Evolutionary conservation across 2,329 filamentous ascomycete genomes (phyloP).

Genomic region (Fusarium concolor): DNA sequence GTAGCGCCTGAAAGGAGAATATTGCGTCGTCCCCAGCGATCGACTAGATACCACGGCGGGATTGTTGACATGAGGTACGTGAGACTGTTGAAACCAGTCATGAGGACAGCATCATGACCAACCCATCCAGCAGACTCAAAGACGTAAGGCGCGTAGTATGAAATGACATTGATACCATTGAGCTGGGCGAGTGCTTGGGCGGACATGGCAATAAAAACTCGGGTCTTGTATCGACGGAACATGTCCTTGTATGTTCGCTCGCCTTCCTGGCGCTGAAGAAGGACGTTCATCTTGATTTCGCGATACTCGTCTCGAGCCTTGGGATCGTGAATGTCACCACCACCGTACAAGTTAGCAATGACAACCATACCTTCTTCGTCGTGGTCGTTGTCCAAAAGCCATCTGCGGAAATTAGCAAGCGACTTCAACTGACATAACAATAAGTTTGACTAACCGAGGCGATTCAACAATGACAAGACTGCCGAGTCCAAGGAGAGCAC

Average conservation of each 20-base stretch:
- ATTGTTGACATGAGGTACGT: slow-evolving; percentile 93
- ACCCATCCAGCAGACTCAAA: slow-evolving; percentile 98
- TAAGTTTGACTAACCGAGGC: slow-evolving; percentile 73
- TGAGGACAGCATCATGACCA: slow-evolving; percentile 89
- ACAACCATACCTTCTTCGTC: slow-evolving; percentile 99
- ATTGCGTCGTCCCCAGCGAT: slow-evolving; percentile 87
- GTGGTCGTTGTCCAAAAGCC: slow-evolving; percentile 96
- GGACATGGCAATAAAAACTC: slow-evolving; percentile 98
- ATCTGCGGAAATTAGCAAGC: slow-evolving; percentile 66
- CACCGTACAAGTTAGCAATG: slow-evolving; percentile 96
- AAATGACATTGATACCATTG: slow-evolving; percentile 99
- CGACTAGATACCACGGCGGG: slow-evolving; percentile 96
- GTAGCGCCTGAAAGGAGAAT: slow-evolving; percentile 92
- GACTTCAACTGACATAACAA: slow-evolving; percentile 11
- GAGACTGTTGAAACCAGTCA: slow-evolving; percentile 95
- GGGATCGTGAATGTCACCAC: slow-evolving; percentile 91
- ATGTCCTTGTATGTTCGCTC: slow-evolving; percentile 92
- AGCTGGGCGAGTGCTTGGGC: slow-evolving; percentile 95
- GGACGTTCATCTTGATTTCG: slow-evolving; percentile 98
- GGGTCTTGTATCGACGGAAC: slow-evolving; percentile 91
- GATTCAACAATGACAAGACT: slow-evolving; percentile 97
- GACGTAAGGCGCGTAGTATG: slow-evolving; percentile 96
- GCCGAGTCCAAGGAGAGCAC: slow-evolving; percentile 82
- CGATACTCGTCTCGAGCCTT: slow-evolving; percentile 96
- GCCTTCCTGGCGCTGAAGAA: slow-evolving; percentile 92